Evolutionary conservation across 23 red algal species (phyloP).

Genomic region (Gracilaria vermiculophylla): DNA sequence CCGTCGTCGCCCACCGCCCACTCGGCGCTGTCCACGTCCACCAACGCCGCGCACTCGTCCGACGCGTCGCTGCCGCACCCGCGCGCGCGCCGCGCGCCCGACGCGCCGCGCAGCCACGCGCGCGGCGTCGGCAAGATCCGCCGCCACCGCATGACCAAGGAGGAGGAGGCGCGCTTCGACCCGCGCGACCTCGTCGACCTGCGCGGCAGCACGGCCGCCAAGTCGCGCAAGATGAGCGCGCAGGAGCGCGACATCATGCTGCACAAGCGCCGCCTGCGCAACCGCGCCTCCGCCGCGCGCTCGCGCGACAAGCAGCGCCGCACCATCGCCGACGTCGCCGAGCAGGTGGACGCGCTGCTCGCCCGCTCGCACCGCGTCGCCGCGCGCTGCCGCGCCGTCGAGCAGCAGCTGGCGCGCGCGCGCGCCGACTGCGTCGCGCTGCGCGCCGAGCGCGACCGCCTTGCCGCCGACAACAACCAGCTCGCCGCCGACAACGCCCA

Average conservation of each 20-base stretch:
- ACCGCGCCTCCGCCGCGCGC: conserved; percentile 64
- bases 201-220: conserved; percentile 76
- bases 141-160: conserved; percentile 66
- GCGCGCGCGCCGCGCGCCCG: background rate
- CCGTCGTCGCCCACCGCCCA: background rate
- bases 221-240: conserved; percentile 72
- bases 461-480: background rate
- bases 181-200: conserved; percentile 54
- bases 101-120: background rate
- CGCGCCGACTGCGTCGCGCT: background rate
- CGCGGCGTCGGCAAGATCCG: conserved; percentile 64
- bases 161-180: conserved; percentile 61
- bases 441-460: background rate
- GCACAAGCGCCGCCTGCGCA: conserved; percentile 74
- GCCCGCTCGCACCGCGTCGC: background rate
- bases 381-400: conserved; percentile 2
- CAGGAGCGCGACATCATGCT: conserved; percentile 82
- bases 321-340: conserved; percentile 31
- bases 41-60: conserved; percentile 1
- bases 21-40: background rate
- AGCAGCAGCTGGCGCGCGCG: background rate
- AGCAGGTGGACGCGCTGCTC: conserved; percentile 49
- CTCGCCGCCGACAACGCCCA: background rate
- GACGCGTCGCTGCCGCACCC: background rate
- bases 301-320: conserved; percentile 57